Percentiles rank a stretch among this genome's conserved stretches.
Conservation (phyloP, 2,329 filamentous ascomycete genomes). For the Fusarium stilboides region DNA sequence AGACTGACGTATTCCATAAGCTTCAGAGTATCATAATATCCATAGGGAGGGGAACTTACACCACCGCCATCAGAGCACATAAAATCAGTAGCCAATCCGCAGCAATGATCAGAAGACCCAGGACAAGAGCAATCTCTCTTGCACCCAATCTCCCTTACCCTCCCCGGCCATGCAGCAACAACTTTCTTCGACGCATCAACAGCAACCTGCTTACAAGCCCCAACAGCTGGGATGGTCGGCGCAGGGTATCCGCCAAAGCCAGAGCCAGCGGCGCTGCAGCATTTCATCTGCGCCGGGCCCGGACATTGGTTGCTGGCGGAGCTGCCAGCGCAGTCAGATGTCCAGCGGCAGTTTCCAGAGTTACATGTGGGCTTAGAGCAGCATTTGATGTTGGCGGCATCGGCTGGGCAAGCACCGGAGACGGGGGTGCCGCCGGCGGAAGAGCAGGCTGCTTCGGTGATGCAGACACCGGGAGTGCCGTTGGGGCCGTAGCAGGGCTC, state of each 20-base stretch:
- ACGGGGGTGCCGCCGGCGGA: conserved; percentile 56
- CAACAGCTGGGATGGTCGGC: conserved; percentile 54
- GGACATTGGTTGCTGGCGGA: conserved; percentile 54
- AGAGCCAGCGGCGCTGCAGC: conserved; percentile 53
- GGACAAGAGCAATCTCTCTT: conserved; percentile 54
- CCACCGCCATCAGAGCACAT: conserved; percentile 58
- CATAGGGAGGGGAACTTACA: conserved; percentile 50
- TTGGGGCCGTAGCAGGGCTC: conserved; percentile 53
- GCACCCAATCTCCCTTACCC: conserved; percentile 55
- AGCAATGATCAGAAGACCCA: conserved; percentile 56
- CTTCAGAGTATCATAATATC: neutral
- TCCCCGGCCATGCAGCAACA: conserved; percentile 55
- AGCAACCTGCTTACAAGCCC: conserved; percentile 56
- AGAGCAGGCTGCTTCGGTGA: conserved; percentile 56
- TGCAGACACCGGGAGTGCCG: conserved; percentile 55
- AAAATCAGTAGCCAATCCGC: conserved; percentile 56
- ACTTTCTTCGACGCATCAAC: conserved; percentile 55
- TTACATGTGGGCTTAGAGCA: conserved; percentile 59
- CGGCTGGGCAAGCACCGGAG: conserved; percentile 57
- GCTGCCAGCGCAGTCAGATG: conserved; percentile 56
- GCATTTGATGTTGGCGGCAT: conserved; percentile 58
- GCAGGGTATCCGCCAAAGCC: conserved; percentile 56
- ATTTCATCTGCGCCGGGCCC: conserved; percentile 57
- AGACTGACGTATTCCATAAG: conserved; percentile 42
- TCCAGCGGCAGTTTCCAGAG: conserved; percentile 57